Evolutionary conservation across 1,284 basidiomycete species (phyloP).

Genomic region (Sporisorium scitamineum): DNA sequence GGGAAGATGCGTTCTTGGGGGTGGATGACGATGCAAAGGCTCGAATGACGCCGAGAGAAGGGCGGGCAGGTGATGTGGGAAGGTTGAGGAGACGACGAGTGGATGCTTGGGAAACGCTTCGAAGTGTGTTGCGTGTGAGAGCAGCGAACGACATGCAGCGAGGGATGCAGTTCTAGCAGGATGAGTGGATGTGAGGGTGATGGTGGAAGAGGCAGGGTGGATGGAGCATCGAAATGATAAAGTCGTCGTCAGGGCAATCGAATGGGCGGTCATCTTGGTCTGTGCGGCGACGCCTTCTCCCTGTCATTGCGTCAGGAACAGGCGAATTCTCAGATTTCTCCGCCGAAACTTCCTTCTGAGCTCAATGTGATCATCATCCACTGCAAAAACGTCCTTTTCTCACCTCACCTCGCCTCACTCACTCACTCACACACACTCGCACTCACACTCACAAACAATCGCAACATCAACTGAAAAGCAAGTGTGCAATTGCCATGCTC

Average conservation of each 20-base stretch:
- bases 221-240: neutral
- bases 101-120: conserved; percentile 12
- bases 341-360: neutral
- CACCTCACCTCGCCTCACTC: no score
- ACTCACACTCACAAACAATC: neutral
- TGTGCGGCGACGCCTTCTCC: neutral
- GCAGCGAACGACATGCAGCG: conserved; percentile 35
- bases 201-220: neutral
- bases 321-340: neutral
- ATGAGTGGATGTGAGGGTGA: neutral
- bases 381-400: no score
- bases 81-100: neutral
- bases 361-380: neutral
- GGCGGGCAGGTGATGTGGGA: neutral
- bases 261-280: neutral
- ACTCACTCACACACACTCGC: neutral
- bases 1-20: neutral
- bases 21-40: conserved; percentile 9
- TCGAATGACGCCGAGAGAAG: conserved; percentile 1
- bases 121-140: conserved; percentile 23
- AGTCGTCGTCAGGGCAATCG: neutral
- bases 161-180: neutral
- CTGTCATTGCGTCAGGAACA: no score
- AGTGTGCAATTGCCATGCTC: neutral
- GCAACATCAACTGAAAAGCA: neutral